Evolutionary conservation across 169 alveolate species (phyloP), one percentile per base, ranked within the genome.

Genomic region (Plasmodium cynomolgi): DNA sequence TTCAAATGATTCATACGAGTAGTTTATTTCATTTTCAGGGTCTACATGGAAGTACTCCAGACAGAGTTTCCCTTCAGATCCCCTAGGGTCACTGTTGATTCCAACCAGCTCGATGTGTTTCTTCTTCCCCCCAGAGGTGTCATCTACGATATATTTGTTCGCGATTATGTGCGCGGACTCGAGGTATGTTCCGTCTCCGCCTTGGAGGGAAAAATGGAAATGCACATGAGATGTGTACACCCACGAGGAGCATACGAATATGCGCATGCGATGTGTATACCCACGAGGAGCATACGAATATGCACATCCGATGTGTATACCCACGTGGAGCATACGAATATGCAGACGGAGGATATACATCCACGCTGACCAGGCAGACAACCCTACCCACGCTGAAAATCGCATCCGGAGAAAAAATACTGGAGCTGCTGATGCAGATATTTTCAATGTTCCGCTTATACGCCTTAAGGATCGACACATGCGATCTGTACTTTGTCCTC

Each of bases 91-190:
- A 58, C 93, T 86, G 31, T 86, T 86, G 37, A 86, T 86, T 17
- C 93, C 93, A 37, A 86, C 85, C 0, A 86, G 31, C 68, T 86
- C 93, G 3, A 86, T 86, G 68, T 29, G 83, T 13, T 86, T 75
- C 29, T 86, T 75, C 71, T 23, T n/a, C 68, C 56, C 44, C 34
- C 72, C 47, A 3, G 85, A n/a, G 23, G 50, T 75, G 34, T 86
- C 71, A 23, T 86, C 93, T 9, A 86, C 39, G 8, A 79, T 54
- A 34, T 86, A 86, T 50, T 86, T 86, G 47, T 86, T 86, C 0
- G 93, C 93, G 39, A 86, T 86, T 54, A 86, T 86, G 41, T 86
- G 93, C 0, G 93, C 93, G 8, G 93, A 86, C 41, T 86, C 93
- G 0, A 86, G 81, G 72, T 86, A 86, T 15, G 93, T 86, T 11